phyloP scores from a whole-genome alignment of 768 basidiomycete species.

The Multifurca ochricompacta region DNA sequence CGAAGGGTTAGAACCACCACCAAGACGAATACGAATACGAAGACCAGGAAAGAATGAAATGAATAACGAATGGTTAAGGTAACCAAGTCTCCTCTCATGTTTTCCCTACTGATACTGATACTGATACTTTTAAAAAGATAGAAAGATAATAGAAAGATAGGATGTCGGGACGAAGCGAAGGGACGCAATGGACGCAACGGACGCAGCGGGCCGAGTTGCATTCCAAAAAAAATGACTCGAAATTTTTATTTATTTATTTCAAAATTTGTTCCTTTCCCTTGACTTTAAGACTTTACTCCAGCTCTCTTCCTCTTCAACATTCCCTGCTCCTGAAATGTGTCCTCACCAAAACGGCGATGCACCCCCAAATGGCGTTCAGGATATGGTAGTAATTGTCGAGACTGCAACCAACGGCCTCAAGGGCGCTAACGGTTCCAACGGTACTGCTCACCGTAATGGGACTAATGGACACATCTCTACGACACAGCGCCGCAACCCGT shows the following conservation, averaged over 20 bases:
- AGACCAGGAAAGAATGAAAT: no score
- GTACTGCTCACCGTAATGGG: slow-evolving; percentile 26
- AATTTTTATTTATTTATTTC: background rate
- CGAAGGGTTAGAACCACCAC: no score
- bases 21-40: no score
- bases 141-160: no score
- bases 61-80: no score
- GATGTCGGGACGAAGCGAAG: background rate
- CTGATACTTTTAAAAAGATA: no score
- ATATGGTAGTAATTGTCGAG: slow-evolving; percentile 74
- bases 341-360: slow-evolving; percentile 48
- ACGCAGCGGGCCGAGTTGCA: background rate
- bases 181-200: no score
- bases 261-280: background rate
- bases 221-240: background rate
- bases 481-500: slow-evolving; percentile 57
- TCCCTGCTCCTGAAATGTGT: slow-evolving; percentile 56
- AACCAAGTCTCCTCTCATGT: no score
- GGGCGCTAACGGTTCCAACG: slow-evolving; percentile 30
- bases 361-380: slow-evolving; percentile 35
- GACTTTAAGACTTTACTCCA: background rate
- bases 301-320: background rate
- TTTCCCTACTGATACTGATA: no score
- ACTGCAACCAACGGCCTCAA: slow-evolving; percentile 31
- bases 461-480: slow-evolving; percentile 27